These are phyloP conservation scores for Puccinia horiana DNA, from an alignment of 1,284 basidiomycete genomes.

Conservation along the genomic window DNA sequence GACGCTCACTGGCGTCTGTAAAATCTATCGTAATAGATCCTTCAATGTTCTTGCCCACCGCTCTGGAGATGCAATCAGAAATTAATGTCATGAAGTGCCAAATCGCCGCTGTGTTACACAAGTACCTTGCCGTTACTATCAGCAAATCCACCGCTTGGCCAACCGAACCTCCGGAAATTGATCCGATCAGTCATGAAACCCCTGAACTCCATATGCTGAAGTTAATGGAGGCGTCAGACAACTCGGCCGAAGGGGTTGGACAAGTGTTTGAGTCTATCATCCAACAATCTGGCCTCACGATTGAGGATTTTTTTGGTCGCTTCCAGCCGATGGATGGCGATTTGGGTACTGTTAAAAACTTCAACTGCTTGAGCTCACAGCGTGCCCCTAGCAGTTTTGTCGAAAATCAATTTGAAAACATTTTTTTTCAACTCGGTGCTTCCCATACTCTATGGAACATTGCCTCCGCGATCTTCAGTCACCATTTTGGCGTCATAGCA, in stretches of 20 bases:
- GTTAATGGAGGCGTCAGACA: conserved; percentile 14
- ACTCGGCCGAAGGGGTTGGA: conserved; percentile 12
- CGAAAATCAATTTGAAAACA: background rate
- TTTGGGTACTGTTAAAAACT: conserved; percentile 10
- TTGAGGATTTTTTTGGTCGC: background rate
- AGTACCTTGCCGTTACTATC: background rate
- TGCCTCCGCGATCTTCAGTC: conserved; percentile 9
- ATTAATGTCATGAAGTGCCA: background rate
- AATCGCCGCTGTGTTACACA: background rate
- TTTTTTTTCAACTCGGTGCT: conserved; percentile 9
- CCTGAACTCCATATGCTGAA: background rate
- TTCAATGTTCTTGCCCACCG: background rate
- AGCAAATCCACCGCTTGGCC: background rate
- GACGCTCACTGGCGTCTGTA: background rate
- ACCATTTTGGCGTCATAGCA: background rate
- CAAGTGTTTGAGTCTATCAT: conserved; percentile 17
- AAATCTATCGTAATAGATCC: background rate
- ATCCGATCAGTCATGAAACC: background rate
- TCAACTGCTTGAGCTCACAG: background rate
- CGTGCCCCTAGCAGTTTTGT: background rate
- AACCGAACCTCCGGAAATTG: background rate
- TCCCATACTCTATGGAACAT: conserved; percentile 35
- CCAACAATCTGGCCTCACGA: background rate
- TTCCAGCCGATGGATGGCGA: conserved; percentile 7
- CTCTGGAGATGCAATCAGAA: background rate